Evolutionary conservation across 2,329 filamentous ascomycete species (phyloP), one percentile per base, ranked within the genome.

Genomic region (Talaromyces sp.): DNA sequence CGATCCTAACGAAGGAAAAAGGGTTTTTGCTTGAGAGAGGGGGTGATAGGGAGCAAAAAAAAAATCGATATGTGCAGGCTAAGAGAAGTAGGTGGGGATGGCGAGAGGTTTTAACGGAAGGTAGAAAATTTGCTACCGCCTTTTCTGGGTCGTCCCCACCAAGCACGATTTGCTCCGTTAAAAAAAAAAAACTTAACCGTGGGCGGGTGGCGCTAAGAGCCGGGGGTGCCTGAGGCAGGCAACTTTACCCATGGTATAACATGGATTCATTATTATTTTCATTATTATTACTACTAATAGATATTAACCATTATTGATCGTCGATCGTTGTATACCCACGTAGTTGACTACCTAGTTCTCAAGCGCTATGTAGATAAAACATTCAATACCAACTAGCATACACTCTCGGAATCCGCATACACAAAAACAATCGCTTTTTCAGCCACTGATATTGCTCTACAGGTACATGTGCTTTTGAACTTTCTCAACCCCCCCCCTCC

Each of bases 1-100:
- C 38, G 55, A 52, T 19, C 35, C 29, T 31, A 50, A 63, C 35
- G 58, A 63, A 52, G 82, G 91, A 77, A 73, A 7, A 43, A n/a
- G 17, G n/a, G 43, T 4, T 24, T 46, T 46, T 56, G 54, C 56
- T 21, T 53, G 43, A 58, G 51, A 32, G 51, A 52, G 56, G 72
- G 64, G 68, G 53, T 53, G 58, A 60, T 55, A 56, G 59, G 58
- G 53, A 29, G 56, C 56, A 43, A 62, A 55, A 61, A 61, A 56
- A 46, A 59, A 57, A 52, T 27, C 53, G 59, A 62, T 63, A 63
- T 59, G 56, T 57, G 58, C 57, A 62, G 51, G 32, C 54, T 56
- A 38, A 56, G 63, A 65, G 68, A 62, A 61, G 61, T 66, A 65
- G 62, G 64, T 61, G 67, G 66, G 66, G 66, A 46, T 38, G 59